Percentiles rank a stretch among this genome's conserved stretches.
These are phyloP conservation scores for Acrodontium crateriforme DNA, from an alignment of 2,329 filamentous ascomycete genomes.

Conservation along the genomic window DNA sequence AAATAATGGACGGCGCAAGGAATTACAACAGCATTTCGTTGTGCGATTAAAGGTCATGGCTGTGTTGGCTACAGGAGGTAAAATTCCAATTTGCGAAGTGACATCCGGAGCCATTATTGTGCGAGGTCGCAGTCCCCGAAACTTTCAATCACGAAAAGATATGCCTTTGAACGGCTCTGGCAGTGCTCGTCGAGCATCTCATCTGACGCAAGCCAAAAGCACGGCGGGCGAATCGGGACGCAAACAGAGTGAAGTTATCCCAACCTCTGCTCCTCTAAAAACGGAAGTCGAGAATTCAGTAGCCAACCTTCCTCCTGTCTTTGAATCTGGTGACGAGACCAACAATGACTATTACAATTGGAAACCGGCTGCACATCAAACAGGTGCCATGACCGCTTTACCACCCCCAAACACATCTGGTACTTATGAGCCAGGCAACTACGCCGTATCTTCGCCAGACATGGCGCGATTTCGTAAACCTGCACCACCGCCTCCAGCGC, in stretches of 20 bases:
- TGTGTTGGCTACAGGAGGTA: conserved; percentile 69
- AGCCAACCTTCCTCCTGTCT: conserved; percentile 25
- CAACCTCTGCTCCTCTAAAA: conserved; percentile 18
- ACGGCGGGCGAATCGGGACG: conserved; percentile 14
- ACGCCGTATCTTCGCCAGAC: conserved; percentile 36
- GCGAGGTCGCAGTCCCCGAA: conserved; percentile 78
- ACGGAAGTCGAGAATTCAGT: too few species aligned
- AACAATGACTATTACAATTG: conserved; percentile 31
- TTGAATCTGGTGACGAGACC: conserved; percentile 25
- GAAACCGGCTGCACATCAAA: conserved; percentile 19
- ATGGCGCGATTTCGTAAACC: conserved; percentile 29
- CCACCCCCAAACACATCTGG: conserved; percentile 19
- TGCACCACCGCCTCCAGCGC: conserved; percentile 28
- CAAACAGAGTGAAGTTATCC: conserved; percentile 14
- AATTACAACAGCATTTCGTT: conserved; percentile 92
- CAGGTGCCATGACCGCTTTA: conserved; percentile 30
- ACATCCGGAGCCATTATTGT: conserved; percentile 87
- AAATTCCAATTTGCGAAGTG: conserved; percentile 68
- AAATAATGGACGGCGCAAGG: conserved; percentile 88
- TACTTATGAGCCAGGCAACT: too few species aligned
- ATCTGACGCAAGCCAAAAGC: conserved; percentile 1
- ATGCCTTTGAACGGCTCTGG: conserved; percentile 70
- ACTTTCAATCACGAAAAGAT: conserved; percentile 90
- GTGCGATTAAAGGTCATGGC: conserved; percentile 76
- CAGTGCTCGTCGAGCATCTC: conserved; percentile 51